phyloP scores from a whole-genome alignment of 257 asterid genomes.

The Nicotiana sylvestris region DNA sequence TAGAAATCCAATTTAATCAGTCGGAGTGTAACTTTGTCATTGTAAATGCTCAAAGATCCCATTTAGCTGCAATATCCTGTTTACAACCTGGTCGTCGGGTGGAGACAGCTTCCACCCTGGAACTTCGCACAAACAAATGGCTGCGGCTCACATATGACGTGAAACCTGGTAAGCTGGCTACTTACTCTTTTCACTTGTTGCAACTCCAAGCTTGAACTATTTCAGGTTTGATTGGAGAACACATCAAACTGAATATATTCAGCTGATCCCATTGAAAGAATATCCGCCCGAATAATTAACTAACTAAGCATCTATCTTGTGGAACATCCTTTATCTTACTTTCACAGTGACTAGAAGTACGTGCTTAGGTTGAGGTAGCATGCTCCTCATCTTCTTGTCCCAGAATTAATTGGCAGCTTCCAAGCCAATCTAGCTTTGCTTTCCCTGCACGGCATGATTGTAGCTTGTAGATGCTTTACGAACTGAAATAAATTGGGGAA shows the following conservation, averaged over 20 bases:
- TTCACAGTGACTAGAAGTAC: not conserved
- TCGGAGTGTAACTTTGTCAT: conserved; percentile 84
- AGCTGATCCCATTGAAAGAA: not conserved
- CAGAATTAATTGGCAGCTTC: not conserved
- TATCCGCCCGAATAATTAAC: not conserved
- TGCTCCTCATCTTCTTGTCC: not conserved
- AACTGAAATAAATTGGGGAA: not conserved
- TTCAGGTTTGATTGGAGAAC: not conserved
- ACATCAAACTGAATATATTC: not conserved
- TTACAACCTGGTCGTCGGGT: conserved; percentile 82
- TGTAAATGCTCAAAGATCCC: conserved; percentile 76
- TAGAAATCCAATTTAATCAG: conserved; percentile 96
- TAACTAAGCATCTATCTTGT: not conserved
- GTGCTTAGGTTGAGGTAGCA: not conserved
- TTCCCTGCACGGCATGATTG: not conserved
- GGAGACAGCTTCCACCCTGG: conserved; percentile 77
- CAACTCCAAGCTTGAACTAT: not conserved
- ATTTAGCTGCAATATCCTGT: conserved; percentile 52
- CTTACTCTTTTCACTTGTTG: not conserved
- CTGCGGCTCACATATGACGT: conserved; percentile 80
- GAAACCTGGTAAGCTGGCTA: conserved; percentile 63
- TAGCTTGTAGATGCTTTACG: not conserved
- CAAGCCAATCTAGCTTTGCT: not conserved
- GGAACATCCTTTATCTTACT: not conserved
- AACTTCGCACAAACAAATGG: conserved; percentile 79